phyloP scores from a whole-genome alignment of 495 filamentous ascomycete species.

The Venustampulla echinocandica region DNA sequence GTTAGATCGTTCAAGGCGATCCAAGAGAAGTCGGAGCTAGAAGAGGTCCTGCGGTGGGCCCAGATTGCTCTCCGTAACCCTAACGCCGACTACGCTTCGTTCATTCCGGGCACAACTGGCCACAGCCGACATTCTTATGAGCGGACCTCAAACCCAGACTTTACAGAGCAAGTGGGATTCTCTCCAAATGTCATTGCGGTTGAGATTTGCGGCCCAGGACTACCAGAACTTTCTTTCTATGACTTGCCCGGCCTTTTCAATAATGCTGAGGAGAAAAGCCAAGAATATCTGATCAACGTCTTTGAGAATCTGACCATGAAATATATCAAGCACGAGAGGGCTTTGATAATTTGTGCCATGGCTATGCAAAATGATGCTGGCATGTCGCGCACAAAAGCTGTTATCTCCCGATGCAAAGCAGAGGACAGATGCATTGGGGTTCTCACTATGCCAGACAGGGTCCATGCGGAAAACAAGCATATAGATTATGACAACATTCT shows the following conservation, averaged over 20 bases:
- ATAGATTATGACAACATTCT: slow-evolving; percentile 52
- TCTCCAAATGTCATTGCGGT: slow-evolving; percentile 69
- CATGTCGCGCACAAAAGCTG: slow-evolving; percentile 57
- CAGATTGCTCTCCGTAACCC: slow-evolving; percentile 69
- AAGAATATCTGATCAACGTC: slow-evolving; percentile 55
- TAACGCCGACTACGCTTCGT: slow-evolving; percentile 23
- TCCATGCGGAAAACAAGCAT: slow-evolving; percentile 39
- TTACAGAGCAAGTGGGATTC: slow-evolving; percentile 49
- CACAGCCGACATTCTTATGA: slow-evolving; percentile 22
- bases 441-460: slow-evolving; percentile 70
- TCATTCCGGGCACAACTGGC: slow-evolving; percentile 39
- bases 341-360: slow-evolving; percentile 65
- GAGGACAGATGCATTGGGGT: slow-evolving; percentile 60
- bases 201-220: slow-evolving; percentile 58
- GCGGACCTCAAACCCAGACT: slow-evolving; percentile 21
- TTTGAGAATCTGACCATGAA: slow-evolving; percentile 59
- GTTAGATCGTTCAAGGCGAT: slow-evolving; percentile 22
- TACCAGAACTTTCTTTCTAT: slow-evolving; percentile 68
- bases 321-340: slow-evolving; percentile 54
- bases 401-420: slow-evolving; percentile 53
- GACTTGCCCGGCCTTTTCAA: slow-evolving; percentile 76
- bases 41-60: slow-evolving; percentile 37
- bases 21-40: slow-evolving; percentile 11
- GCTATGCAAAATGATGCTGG: slow-evolving; percentile 68
- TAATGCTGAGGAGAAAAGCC: slow-evolving; percentile 33